phyloP scores from a whole-genome alignment of 2,329 filamentous ascomycete species.

The Colletotrichum tropicicola region DNA sequence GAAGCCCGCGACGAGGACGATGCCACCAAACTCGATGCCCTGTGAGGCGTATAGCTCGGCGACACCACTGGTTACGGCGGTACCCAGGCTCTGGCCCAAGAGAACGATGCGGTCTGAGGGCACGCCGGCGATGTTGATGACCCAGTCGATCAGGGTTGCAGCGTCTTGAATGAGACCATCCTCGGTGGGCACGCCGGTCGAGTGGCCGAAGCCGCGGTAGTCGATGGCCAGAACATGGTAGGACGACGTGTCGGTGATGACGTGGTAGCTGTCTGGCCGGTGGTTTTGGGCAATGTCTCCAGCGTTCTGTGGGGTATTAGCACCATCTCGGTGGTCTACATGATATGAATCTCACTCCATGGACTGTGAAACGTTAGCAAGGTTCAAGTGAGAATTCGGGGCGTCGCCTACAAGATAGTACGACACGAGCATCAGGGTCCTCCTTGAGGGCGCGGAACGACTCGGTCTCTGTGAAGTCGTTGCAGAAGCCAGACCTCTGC shows the following conservation, averaged over 20 bases:
- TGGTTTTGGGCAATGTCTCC: constrained; percentile 84
- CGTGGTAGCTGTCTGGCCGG: constrained; percentile 80
- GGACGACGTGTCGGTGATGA: constrained; percentile 75
- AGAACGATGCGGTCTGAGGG: constrained; percentile 79
- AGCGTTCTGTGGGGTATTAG: constrained; percentile 68
- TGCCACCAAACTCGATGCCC: constrained; percentile 76
- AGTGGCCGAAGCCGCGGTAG: constrained; percentile 88
- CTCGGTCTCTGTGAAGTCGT: constrained; percentile 63
- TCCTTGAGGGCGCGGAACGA: constrained; percentile 70
- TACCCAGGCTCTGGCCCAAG: constrained; percentile 88
- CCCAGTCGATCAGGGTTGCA: constrained; percentile 76
- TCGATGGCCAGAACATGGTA: constrained; percentile 90
- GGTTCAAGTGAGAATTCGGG: background rate
- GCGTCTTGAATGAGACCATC: constrained; percentile 83
- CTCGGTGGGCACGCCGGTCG: constrained; percentile 83
- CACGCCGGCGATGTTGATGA: constrained; percentile 70
- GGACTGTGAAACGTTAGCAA: constrained; percentile 53
- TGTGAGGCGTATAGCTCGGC: constrained; percentile 73
- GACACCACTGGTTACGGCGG: constrained; percentile 80
- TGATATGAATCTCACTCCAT: constrained; percentile 68
- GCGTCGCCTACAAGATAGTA: constrained; percentile 72
- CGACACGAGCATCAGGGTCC: constrained; percentile 69
- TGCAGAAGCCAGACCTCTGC: constrained; percentile 57
- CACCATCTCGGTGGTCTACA: background rate
- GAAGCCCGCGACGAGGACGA: constrained; percentile 85